phyloP scores from a whole-genome alignment of 768 basidiomycete genomes.

The Lactarius hatsudake region DNA sequence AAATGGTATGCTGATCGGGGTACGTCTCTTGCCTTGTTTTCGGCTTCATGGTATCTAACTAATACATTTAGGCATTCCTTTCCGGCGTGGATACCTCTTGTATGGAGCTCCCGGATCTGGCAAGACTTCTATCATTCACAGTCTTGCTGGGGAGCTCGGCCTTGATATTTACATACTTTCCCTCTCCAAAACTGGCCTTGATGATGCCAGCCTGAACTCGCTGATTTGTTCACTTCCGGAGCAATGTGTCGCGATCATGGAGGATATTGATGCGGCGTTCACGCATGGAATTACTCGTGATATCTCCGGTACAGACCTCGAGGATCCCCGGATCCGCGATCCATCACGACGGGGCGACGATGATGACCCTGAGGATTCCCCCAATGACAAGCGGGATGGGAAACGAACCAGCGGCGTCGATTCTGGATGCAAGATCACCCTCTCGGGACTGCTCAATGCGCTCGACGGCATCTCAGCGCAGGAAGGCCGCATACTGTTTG shows the following conservation, averaged over 20 bases:
- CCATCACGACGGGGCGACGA: conserved; percentile 25
- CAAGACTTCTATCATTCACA: conserved; percentile 76
- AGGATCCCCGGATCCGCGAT: conserved; percentile 35
- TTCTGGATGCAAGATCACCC: conserved; percentile 40
- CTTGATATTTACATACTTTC: conserved; percentile 73
- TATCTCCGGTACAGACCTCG: conserved; percentile 17
- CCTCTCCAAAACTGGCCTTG: conserved; percentile 58
- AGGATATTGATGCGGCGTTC: conserved; percentile 83
- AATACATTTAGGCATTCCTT: conserved; percentile 52
- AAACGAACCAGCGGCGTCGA: not conserved
- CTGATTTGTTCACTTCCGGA: conserved; percentile 65
- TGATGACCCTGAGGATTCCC: conserved; percentile 7
- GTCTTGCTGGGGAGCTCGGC: conserved; percentile 72
- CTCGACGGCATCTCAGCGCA: conserved; percentile 77
- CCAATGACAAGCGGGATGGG: conserved; percentile 16
- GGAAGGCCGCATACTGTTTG: conserved; percentile 79
- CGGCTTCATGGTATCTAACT: not conserved
- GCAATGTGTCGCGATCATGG: conserved; percentile 74
- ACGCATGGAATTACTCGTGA: conserved; percentile 42
- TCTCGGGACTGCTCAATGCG: conserved; percentile 76
- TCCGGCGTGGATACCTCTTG: conserved; percentile 76
- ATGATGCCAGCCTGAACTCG: conserved; percentile 56
- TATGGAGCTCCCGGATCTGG: conserved; percentile 76
- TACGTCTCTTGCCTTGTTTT: conserved; percentile 9
- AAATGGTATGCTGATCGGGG: conserved; percentile 73